Base-by-base conservation (phyloP, 192 early-diverging fungal genomes). In the Backusella westeae region DNA sequence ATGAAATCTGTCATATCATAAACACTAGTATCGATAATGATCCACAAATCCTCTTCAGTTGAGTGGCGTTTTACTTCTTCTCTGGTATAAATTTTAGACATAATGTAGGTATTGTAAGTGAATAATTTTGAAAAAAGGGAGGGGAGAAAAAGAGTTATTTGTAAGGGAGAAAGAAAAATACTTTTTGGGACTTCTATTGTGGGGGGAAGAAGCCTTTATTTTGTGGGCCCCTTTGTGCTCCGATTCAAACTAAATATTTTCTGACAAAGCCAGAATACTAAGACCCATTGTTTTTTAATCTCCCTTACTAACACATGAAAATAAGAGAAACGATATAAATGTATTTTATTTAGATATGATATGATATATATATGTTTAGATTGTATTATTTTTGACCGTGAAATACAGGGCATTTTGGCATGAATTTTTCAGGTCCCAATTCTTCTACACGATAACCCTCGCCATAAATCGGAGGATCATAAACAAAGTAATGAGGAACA, bases 1-100 rank as follows among this genome's bases (percentile, higher is more conserved):
- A 88, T 76, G 74, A 90, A 89, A 70, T 72, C 78, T 23, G 84
- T 90, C 69, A 91, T 81, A 76, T 91, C 87, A 75, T 88, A 90
- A 34, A 91, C 90, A 66, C 82, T 83, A 34, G 79, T 68, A 59
- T 91, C 85, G 68, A 91, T 86, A 59, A 91, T 90, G 72, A 91
- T 82, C 90, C 90, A 91, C 73, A 86, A 67, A 32, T 78, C 76
- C 3, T 74, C 44, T 41, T 77, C 69, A 39, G 70, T 59, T 17
- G 75, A 41, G 53, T 83, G 82, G 6, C 66, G 72, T 17, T 65
- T 69, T 2, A 83, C 82, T 76, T 83, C 78, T 75, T 83, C 78
- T 46, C 41, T 41, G 17, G 70, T 49, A 32, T 32, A 71, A 29
- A 17, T 3, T 49, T 71, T 71, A 32, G 42, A 29, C 6, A n/a